Evolutionary conservation across 1,139 yeast species (phyloP), one percentile per base, ranked within the genome.

Genomic region (Lizanozyma gosingica): DNA sequence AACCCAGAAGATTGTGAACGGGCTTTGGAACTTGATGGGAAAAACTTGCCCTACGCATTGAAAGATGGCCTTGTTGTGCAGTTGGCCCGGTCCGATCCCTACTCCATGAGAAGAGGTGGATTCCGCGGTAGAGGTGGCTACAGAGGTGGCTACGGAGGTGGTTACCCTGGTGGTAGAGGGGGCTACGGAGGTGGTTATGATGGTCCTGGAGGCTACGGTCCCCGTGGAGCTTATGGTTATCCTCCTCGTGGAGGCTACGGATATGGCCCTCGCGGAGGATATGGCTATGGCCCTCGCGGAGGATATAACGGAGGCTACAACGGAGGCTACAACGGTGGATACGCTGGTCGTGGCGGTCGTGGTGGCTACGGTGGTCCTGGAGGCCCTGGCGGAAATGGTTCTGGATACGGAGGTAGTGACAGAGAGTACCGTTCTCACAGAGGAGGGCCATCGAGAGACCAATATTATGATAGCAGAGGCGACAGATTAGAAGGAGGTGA

Each of bases 1-100:
- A 73, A 68, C 43, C 57, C 65, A 15, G 76, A 76, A 46, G 83
- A 78, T 52, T 80, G 85, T 49, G 81, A 78, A 50, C 71, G 70
- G 40, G 85, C 86, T 14, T 56, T 80, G 38, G 72, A 70, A 40
- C 59, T 78, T 51, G 72, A 76, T 47, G 73, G 72, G 17, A 70
- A 71, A 54, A 55, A 47, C 42, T 65, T 59, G 49, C 73, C 57
- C 37, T 73, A 51, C 62, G 61, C 67, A 44, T 55, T 47, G 48
- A 57, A 49, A 45, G 60, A 45, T 52, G 73, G 73, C 2, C 61
- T 78, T 47, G 67, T 63, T n/a, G 80, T 78, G 32, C 80, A 78
- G 57, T 60, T 73, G 56, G 83, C 84, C 16, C 70, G 73, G 52
- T 73, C 76, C 14, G 79, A 71, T 51, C 82, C 78, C 33, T 71